Percentiles rank a stretch among this genome's conserved stretches.
Conservation (phyloP, 495 filamentous ascomycete genomes). For the Glonium stellatum region DNA sequence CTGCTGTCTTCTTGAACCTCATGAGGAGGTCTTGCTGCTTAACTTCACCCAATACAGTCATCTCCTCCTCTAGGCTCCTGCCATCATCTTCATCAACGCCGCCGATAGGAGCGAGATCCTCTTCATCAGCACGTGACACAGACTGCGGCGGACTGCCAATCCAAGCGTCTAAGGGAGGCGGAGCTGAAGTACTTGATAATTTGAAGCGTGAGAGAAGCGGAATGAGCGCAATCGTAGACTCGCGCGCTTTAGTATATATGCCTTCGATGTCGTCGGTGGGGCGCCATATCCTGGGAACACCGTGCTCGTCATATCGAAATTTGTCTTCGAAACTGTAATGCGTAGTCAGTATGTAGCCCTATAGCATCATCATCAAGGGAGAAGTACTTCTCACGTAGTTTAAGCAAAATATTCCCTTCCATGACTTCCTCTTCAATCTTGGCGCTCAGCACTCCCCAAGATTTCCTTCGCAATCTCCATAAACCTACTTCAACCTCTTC, state of each 20-base stretch:
- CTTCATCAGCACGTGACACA: slow-evolving; percentile 75
- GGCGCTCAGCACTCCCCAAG: slow-evolving; percentile 80
- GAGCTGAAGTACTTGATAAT: slow-evolving; percentile 56
- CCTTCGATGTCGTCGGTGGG: slow-evolving; percentile 97
- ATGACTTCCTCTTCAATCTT: slow-evolving; percentile 97
- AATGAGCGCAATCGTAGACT: slow-evolving; percentile 82
- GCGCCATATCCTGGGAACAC: slow-evolving; percentile 94
- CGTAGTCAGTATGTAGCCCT: background rate
- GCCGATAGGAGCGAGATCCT: slow-evolving; percentile 77
- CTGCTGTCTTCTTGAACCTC: slow-evolving; percentile 96
- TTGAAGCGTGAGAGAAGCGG: slow-evolving; percentile 83
- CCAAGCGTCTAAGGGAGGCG: slow-evolving; percentile 76
- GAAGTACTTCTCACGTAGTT: slow-evolving; percentile 75
- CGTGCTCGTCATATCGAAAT: slow-evolving; percentile 93
- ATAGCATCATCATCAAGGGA: background rate
- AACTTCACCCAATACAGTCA: slow-evolving; percentile 80
- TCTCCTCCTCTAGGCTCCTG: slow-evolving; percentile 90
- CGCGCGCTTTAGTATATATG: slow-evolving; percentile 80
- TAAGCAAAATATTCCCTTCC: slow-evolving; percentile 91
- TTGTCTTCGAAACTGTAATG: slow-evolving; percentile 73
- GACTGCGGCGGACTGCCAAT: slow-evolving; percentile 73
- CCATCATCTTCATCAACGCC: slow-evolving; percentile 88
- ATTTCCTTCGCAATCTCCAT: slow-evolving; percentile 86
- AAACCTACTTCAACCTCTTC: slow-evolving; percentile 90
- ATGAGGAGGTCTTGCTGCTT: slow-evolving; percentile 84